Evolutionary conservation across 1,284 basidiomycete genomes (phyloP).

Genomic region (Ustilago nuda): DNA sequence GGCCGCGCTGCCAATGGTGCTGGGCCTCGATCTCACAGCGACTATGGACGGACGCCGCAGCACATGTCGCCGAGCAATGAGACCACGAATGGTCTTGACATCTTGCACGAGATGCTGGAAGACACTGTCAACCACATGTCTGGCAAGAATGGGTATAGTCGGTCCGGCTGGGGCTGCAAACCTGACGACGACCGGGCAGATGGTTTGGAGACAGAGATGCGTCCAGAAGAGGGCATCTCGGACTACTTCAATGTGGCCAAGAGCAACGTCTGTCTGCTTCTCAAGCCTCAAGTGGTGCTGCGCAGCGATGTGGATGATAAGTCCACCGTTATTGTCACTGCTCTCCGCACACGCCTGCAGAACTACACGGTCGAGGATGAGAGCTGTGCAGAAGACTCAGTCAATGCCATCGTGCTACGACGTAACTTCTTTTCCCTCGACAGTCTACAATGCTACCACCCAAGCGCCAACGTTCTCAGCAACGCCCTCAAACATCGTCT

Average conservation of each 20-base stretch:
- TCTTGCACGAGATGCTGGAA: constrained; percentile 67
- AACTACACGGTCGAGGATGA: constrained; percentile 85
- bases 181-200: constrained; percentile 11
- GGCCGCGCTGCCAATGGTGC: constrained; percentile 4
- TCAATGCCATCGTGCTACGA: constrained; percentile 86
- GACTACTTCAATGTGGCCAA: constrained; percentile 72
- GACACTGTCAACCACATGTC: constrained; percentile 57
- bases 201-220: constrained; percentile 21
- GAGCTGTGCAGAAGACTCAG: constrained; percentile 81
- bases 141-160: constrained; percentile 40
- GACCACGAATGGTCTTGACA: constrained; percentile 19
- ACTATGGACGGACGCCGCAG: constrained; percentile 7
- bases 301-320: constrained; percentile 76
- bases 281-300: constrained; percentile 91
- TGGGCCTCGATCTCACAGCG: background rate
- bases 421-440: constrained; percentile 81
- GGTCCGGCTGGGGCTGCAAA: constrained; percentile 26
- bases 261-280: constrained; percentile 82
- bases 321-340: constrained; percentile 81
- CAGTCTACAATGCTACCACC: constrained; percentile 89
- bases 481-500: constrained; percentile 65
- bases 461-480: constrained; percentile 69
- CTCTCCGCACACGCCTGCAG: constrained; percentile 84
- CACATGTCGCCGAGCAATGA: constrained; percentile 17
- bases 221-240: constrained; percentile 65